These are phyloP conservation scores for Fusarium fujikuroi DNA, from an alignment of 2,329 filamentous ascomycete species.

Conservation along the genomic window DNA sequence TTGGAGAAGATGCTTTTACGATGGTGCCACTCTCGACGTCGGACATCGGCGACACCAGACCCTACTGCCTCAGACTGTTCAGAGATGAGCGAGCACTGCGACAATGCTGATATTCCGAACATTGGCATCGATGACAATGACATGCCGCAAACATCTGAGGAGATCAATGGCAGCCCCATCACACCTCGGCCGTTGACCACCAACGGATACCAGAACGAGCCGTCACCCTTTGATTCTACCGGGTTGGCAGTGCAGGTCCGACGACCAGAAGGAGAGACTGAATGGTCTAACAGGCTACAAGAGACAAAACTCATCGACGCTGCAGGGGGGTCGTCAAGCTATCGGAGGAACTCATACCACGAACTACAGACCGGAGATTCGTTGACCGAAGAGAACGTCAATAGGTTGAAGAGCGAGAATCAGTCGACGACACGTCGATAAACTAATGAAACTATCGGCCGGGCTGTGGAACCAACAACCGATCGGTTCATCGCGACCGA, in stretches of 20 bases:
- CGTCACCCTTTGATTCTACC: conserved; percentile 55
- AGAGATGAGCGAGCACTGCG: conserved; percentile 56
- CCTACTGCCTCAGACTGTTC: conserved; percentile 57
- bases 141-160: conserved; percentile 40
- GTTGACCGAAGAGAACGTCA: conserved; percentile 65
- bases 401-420: conserved; percentile 56
- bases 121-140: conserved; percentile 48
- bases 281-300: conserved; percentile 57
- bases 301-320: conserved; percentile 61
- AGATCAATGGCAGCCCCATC: conserved; percentile 47
- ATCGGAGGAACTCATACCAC: conserved; percentile 50
- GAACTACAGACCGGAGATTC: conserved; percentile 54
- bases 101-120: conserved; percentile 55
- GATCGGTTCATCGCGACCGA: conserved; percentile 9
- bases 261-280: conserved; percentile 52
- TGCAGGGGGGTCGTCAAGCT: conserved; percentile 52
- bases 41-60: conserved; percentile 36
- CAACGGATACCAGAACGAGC: conserved; percentile 52
- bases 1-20: conserved; percentile 78
- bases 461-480: neutral
- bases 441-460: neutral
- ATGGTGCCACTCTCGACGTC: conserved; percentile 63
- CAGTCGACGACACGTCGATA: conserved; percentile 35
- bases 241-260: conserved; percentile 51
- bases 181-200: conserved; percentile 56